These are phyloP conservation scores for Jamesozyma hellenica DNA, from an alignment of 805 yeast species.

Conservation along the genomic window DNA sequence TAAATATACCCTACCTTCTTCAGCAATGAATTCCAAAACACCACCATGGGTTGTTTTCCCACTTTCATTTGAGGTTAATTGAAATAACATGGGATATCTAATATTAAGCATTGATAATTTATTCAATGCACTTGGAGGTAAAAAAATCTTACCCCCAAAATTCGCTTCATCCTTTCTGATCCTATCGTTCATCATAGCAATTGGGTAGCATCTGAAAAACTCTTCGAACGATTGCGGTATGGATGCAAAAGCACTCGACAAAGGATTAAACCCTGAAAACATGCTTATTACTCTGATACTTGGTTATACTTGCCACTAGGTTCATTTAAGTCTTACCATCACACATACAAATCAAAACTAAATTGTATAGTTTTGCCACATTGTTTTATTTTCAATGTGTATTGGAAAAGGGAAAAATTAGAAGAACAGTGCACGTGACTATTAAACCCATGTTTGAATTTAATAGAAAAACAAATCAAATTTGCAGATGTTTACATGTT, in stretches of 20 bases:
- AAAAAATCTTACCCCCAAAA: conserved; percentile 88
- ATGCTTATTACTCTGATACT: conserved; percentile 6
- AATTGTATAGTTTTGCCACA: conserved; percentile 3
- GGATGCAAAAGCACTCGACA: conserved; percentile 18
- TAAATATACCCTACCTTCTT: conserved; percentile 88
- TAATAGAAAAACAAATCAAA: too few relatives aligned
- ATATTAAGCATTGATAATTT: conserved; percentile 84
- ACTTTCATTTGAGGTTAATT: conserved; percentile 57
- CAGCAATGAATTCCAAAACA: conserved; percentile 91
- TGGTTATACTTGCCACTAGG: too few relatives aligned
- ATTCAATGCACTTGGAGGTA: conserved; percentile 88
- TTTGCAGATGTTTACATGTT: too few relatives aligned
- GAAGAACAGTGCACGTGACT: too few relatives aligned
- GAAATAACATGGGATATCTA: conserved; percentile 92
- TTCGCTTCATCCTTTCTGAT: conserved; percentile 68
- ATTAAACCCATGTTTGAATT: too few relatives aligned
- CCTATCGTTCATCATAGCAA: conserved; percentile 77
- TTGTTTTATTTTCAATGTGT: neutral
- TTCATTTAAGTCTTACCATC: too few relatives aligned
- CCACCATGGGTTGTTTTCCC: conserved; percentile 72
- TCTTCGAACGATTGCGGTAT: conserved; percentile 58
- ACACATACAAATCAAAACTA: too few relatives aligned
- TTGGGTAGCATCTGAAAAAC: conserved; percentile 85
- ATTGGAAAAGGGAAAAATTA: neutral
- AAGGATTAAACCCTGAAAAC: conserved; percentile 32